Base-by-base conservation (phyloP, 192 early-diverging fungal species). In the Podila epigama region DNA sequence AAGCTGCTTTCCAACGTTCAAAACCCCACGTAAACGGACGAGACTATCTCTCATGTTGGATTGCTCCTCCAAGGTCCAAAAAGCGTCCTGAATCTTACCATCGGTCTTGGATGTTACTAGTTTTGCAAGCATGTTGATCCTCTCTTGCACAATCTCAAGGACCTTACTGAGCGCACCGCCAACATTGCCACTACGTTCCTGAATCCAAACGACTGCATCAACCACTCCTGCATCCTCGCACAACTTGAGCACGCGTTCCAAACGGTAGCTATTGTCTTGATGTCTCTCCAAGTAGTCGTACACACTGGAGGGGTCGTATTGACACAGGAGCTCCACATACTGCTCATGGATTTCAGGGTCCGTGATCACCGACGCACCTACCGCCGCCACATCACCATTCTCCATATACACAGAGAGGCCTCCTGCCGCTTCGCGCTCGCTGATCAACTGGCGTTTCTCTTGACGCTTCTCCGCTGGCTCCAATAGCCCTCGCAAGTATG, bases 161-260 rank as follows among this genome's bases (percentile, higher is more conserved):
- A 89, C 79, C 56, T 86, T 89, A 29, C 77, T 60, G 20, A 89
- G 64, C 3, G 87, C 87, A 10, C 84, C 87, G 28, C 79, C 61
- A 0, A 83, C 80, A 57, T 89, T 82, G 12, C 87, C 87, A 28
- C 71, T 85, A 32, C 69, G 78, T 51, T 89, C 85, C 75, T 87
- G 67, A n/a, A 89, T 85, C 85, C 87, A 89, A 10, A 89, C 85
- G 5, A 84, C 84, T 1, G 87, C 84, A 32, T 89, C 87, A 20
- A 89, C 81, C 5, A 87, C 84, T 20, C 82, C 83, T 33, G 82
- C 60, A 12, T 77, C 27, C 53, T 87, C 84, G 40, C 87, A 89
- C 4, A 75, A 75, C 31, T 63, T 70, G n/a, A 86, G 62, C 13
- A 87, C 67, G 10, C 61, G 75, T 12, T 82, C 79, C 4, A 86